Conservation (phyloP, 495 filamentous ascomycete genomes). For the Aspergillus sparsus region DNA sequence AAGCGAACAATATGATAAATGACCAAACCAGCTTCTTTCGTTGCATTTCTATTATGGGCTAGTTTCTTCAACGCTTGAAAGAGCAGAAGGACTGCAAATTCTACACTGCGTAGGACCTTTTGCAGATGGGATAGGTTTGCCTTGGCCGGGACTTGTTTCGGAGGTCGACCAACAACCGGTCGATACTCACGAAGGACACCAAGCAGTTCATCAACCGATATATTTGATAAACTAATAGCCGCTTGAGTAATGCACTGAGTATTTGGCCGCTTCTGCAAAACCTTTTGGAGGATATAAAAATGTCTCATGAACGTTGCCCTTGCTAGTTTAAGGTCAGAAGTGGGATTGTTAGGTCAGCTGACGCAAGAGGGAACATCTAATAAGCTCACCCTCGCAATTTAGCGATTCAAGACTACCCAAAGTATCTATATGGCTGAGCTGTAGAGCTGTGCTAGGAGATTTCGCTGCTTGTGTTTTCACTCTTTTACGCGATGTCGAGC, state of each 20-base stretch:
- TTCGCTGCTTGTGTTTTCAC: conserved; percentile 23
- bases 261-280: conserved; percentile 33
- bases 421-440: not conserved
- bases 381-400: conserved; percentile 19
- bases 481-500: conserved; percentile 25
- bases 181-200: conserved; percentile 16
- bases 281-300: conserved; percentile 35
- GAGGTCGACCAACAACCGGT: conserved; percentile 1
- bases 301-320: conserved; percentile 36
- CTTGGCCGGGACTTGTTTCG: conserved; percentile 5
- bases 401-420: not conserved
- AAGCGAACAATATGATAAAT: conserved; percentile 44
- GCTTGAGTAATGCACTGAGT: conserved; percentile 23
- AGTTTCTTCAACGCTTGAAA: conserved; percentile 40
- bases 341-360: not conserved
- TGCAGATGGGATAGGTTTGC: conserved; percentile 20
- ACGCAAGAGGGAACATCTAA: not conserved
- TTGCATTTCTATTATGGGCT: conserved; percentile 17
- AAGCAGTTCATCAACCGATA: conserved; percentile 26
- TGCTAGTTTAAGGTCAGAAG: conserved; percentile 2
- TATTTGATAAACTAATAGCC: conserved; percentile 33
- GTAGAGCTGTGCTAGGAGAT: not conserved
- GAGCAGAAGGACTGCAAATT: conserved; percentile 29
- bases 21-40: conserved; percentile 28
- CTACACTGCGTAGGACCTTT: conserved; percentile 25